phyloP scores from a whole-genome alignment of 2,329 filamentous ascomycete species.

The Neoascochyta sp. region DNA sequence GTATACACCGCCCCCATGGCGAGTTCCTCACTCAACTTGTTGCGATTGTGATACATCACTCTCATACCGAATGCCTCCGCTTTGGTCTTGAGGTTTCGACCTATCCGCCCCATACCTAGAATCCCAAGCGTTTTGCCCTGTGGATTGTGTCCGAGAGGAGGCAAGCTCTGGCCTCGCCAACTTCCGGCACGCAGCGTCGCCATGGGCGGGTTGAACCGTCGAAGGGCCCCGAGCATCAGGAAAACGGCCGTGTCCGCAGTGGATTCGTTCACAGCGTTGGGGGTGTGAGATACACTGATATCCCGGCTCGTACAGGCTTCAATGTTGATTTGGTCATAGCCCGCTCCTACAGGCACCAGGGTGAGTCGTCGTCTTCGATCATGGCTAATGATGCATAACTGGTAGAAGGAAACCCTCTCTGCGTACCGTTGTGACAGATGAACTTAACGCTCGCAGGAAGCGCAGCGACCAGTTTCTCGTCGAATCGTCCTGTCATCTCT shows the following conservation, averaged over 20 bases:
- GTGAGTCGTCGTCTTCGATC: too few species aligned
- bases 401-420: too few species aligned
- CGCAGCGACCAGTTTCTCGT: too few species aligned
- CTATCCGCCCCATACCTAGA: slow-evolving; percentile 82
- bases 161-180: slow-evolving; percentile 59
- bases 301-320: slow-evolving; percentile 63
- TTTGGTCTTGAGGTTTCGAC: slow-evolving; percentile 70
- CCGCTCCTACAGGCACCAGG: slow-evolving; percentile 62
- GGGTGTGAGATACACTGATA: slow-evolving; percentile 74
- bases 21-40: too few species aligned
- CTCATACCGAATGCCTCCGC: slow-evolving; percentile 74
- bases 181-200: slow-evolving; percentile 60
- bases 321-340: slow-evolving; percentile 80
- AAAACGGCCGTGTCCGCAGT: slow-evolving; percentile 81
- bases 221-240: slow-evolving; percentile 73
- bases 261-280: slow-evolving; percentile 75
- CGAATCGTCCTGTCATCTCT: too few species aligned
- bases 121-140: slow-evolving; percentile 76
- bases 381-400: background rate
- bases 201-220: slow-evolving; percentile 68
- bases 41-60: too few species aligned
- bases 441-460: too few species aligned
- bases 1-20: too few species aligned
- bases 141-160: slow-evolving; percentile 69
- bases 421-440: slow-evolving; percentile 46